These are phyloP conservation scores for Chalciporus sp. DNA, from an alignment of 1,284 basidiomycete species.

Conservation along the genomic window DNA sequence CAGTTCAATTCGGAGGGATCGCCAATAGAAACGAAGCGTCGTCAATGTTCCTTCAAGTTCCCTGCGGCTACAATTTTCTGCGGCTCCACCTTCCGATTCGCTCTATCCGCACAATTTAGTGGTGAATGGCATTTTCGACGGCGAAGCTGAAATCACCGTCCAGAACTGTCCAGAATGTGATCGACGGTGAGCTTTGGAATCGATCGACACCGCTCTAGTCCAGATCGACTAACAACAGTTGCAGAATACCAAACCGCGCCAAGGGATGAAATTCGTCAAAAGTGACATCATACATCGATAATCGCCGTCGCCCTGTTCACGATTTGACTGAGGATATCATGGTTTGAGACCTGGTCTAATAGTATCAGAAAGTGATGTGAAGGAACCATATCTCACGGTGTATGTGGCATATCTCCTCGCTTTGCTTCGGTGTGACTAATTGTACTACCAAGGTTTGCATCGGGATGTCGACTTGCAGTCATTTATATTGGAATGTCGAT, in stretches of 20 bases:
- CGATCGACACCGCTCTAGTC: background rate
- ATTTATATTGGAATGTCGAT: slow-evolving; percentile 5
- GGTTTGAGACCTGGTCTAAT: too few species aligned
- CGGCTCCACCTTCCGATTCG: background rate
- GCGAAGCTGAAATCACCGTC: background rate
- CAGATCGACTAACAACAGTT: background rate
- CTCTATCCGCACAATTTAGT: background rate
- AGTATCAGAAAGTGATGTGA: too few species aligned
- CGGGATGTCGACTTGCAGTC: background rate
- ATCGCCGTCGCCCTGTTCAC: too few species aligned
- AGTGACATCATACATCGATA: too few species aligned
- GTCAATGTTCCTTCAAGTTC: background rate
- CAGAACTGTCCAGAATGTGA: background rate
- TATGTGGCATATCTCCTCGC: too few species aligned
- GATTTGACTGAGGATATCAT: too few species aligned
- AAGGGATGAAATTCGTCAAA: background rate
- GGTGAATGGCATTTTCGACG: background rate
- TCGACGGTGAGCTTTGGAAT: background rate
- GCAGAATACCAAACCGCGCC: slow-evolving; percentile 8
- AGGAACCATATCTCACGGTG: background rate
- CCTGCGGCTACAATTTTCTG: background rate
- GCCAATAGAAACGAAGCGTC: background rate
- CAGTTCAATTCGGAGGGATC: too few species aligned
- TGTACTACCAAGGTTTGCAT: too few species aligned
- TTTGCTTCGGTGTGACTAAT: too few species aligned